Evolutionary conservation across 768 basidiomycete genomes (phyloP), one percentile per base, ranked within the genome.

Genomic region (Mrakia gelida): DNA sequence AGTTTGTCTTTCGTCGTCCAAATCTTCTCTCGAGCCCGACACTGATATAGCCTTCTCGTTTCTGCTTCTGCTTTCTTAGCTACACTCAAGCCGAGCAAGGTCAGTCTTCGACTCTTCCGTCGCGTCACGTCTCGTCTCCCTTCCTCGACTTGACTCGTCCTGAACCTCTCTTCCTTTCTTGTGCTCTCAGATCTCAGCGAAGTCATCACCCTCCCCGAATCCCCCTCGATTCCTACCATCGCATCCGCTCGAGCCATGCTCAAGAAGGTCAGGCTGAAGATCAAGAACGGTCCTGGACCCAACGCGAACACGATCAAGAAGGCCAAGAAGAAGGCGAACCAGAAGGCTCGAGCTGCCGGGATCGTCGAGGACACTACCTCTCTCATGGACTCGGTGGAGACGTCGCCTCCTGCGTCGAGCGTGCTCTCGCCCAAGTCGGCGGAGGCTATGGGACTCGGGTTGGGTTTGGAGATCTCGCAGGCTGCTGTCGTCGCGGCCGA

Each of bases 201-300:
- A 38, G 67, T 70, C 26, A 45, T 38, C 67, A 2, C 23, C 38
- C 38, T 70, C 13, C 67, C 67, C 38, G 67, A 70, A 8, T 38
- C 67, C 21, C 26, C 67, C 21, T 41, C 67, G 38, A 16, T 70
- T 9, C 67, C 67, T 23, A 70, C 67, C 26, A 30, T 70, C 67
- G 67, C 67, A 21, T 23, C 67, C 11, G 67, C 67, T n/a, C 67
- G 67, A 15, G 67, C 67, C 34, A 70, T 70, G 67, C 67, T 70
- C 34, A 70, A 70, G 11, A 70, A 70, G 13, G 67, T 70, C 38
- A 34, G 67, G 26, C 34, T 45, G 10, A 70, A 70, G 67, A 70
- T 70, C 67, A 70, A 45, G 67, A 70, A 70, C 67, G 67, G 32
- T 11, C 67, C 67, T 26, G 67, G 67, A 38, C 67, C 67, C 15